phyloP scores from a whole-genome alignment of 176 grass and related monocot genomes.

The Aegilops umbellulata region DNA sequence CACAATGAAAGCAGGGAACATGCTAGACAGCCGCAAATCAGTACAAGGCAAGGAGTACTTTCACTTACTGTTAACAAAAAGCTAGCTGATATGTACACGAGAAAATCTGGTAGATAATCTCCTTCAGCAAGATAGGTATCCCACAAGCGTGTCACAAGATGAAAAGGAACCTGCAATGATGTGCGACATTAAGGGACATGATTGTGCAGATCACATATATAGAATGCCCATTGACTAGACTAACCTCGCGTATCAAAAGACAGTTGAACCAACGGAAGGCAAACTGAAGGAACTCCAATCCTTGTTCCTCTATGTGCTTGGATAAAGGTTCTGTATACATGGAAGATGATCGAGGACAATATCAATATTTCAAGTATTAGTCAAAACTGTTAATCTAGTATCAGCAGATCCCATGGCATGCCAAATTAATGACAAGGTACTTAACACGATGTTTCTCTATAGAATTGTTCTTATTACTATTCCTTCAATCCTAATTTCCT shows the following conservation, averaged over 20 bases:
- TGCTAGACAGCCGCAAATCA: background rate
- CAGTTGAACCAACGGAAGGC: constrained; percentile 99
- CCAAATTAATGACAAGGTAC: background rate
- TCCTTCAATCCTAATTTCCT: background rate
- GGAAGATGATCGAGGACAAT: constrained; percentile 5
- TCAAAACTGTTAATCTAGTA: background rate
- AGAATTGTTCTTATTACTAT: background rate
- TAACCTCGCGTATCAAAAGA: constrained; percentile 95
- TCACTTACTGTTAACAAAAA: constrained; percentile 93
- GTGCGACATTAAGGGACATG: background rate
- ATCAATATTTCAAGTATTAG: background rate
- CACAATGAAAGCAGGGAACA: background rate
- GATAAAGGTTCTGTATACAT: constrained; percentile 73
- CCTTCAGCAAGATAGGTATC: constrained; percentile 98
- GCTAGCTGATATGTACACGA: constrained; percentile 96
- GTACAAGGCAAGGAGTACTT: background rate
- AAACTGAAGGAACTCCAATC: constrained; percentile 97
- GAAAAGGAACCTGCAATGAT: constrained; percentile 79
- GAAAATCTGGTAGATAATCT: constrained; percentile 92
- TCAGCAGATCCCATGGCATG: background rate
- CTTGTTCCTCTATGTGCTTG: constrained; percentile 95
- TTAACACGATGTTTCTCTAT: background rate
- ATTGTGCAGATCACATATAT: background rate
- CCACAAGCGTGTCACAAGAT: constrained; percentile 88
- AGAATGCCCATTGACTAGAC: background rate